These are phyloP conservation scores for Paraglomus brasilianum DNA, from an alignment of 192 early-diverging fungal species.

Conservation along the genomic window DNA sequence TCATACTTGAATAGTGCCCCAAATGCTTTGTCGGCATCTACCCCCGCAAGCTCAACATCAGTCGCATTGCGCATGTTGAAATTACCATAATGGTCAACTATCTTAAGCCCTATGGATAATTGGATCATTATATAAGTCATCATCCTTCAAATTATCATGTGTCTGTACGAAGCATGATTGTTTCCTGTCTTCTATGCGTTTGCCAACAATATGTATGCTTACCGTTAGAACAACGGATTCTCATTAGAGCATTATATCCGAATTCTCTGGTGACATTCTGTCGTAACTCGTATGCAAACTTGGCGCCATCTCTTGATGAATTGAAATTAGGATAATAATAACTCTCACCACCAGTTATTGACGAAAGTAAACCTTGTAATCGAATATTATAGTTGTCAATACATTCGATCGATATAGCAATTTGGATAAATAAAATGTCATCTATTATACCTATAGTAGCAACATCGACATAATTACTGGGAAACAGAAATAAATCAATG, in stretches of 20 bases:
- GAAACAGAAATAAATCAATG: conserved; percentile 91
- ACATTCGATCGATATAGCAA: conserved; percentile 4
- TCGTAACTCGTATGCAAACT: conserved; percentile 74
- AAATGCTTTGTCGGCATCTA: conserved; percentile 82
- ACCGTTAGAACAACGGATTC: conserved; percentile 90
- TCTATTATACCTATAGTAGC: conserved; percentile 68
- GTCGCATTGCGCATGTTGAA: conserved; percentile 89
- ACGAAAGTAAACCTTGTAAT: conserved; percentile 60
- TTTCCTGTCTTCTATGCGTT: background rate
- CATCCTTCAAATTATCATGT: background rate
- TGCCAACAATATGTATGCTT: conserved; percentile 8
- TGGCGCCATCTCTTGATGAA: conserved; percentile 62
- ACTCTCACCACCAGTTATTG: conserved; percentile 86
- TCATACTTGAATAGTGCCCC: conserved; percentile 85
- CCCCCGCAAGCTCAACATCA: conserved; percentile 89
- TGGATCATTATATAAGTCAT: background rate
- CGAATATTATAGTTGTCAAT: conserved; percentile 1
- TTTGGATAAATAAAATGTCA: background rate
- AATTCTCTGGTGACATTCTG: conserved; percentile 71
- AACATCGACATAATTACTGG: conserved; percentile 83
- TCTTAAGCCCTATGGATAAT: conserved; percentile 56
- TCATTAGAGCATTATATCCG: conserved; percentile 84
- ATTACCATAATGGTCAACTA: conserved; percentile 91
- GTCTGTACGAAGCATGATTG: background rate
- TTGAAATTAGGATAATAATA: conserved; percentile 85